Conservation (phyloP, 495 filamentous ascomycete genomes). For the Aspergillus leporis region DNA sequence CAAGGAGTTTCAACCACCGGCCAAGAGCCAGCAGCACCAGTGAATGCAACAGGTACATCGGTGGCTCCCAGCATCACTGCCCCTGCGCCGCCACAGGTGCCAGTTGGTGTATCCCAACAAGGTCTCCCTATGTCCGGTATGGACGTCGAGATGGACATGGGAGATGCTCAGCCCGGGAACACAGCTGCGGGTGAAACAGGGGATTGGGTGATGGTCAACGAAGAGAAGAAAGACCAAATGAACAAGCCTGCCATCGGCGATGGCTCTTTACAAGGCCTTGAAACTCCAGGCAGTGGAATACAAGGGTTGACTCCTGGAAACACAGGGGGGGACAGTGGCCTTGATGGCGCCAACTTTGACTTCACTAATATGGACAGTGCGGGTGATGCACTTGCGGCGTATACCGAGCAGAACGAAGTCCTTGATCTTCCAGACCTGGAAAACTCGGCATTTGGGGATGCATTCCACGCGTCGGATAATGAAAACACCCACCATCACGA, state of each 20-base stretch:
- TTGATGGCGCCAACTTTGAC: constrained; percentile 50
- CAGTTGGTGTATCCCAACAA: constrained; percentile 14
- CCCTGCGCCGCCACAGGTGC: constrained; percentile 26
- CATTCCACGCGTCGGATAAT: constrained; percentile 60
- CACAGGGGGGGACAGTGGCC: constrained; percentile 29
- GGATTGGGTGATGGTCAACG: constrained; percentile 63
- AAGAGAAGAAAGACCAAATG: constrained; percentile 39
- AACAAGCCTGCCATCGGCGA: constrained; percentile 20
- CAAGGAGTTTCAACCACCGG: neutral
- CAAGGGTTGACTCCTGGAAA: constrained; percentile 30
- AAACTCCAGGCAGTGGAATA: constrained; percentile 29
- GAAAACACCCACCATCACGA: constrained; percentile 47
- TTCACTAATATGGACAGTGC: constrained; percentile 62
- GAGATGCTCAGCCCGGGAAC: constrained; percentile 29
- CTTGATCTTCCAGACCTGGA: constrained; percentile 54
- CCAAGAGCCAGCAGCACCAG: constrained; percentile 12
- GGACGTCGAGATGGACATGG: constrained; percentile 49
- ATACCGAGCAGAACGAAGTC: constrained; percentile 52
- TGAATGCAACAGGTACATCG: constrained; percentile 6
- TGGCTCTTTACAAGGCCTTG: constrained; percentile 18
- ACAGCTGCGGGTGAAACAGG: constrained; percentile 43
- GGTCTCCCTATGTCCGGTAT: constrained; percentile 13
- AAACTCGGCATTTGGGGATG: constrained; percentile 63
- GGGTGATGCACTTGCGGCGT: constrained; percentile 63
- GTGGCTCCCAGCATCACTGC: constrained; percentile 18